These are phyloP conservation scores for Ogataea ramenticola DNA, from an alignment of 805 yeast species.

Conservation along the genomic window DNA sequence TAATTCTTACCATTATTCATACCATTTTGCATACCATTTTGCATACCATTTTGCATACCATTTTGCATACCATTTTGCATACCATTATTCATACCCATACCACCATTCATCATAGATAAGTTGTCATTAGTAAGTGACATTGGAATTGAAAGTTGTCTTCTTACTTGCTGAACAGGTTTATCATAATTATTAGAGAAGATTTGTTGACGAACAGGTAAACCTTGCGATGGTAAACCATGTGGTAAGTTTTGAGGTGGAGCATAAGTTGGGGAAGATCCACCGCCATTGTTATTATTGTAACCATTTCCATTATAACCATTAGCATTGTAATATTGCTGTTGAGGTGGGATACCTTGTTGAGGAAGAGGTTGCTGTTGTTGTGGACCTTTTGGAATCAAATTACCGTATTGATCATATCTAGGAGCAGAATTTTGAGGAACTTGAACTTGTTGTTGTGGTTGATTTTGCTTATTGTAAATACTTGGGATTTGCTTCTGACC, in stretches of 20 bases:
- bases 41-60: too few species aligned
- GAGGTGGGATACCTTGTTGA: slow-evolving; percentile 13
- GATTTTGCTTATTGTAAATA: slow-evolving; percentile 12
- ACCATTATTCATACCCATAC: too few species aligned
- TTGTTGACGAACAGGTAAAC: slow-evolving; percentile 23
- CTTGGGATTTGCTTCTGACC: slow-evolving; percentile 12
- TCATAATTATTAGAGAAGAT: slow-evolving; percentile 12
- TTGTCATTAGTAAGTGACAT: slow-evolving; percentile 16
- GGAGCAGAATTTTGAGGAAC: slow-evolving; percentile 1
- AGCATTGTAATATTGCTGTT: neutral
- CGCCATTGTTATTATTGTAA: slow-evolving; percentile 9
- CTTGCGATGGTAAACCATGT: slow-evolving; percentile 28
- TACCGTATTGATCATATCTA: slow-evolving; percentile 12
- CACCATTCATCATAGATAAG: slow-evolving; percentile 14
- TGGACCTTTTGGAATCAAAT: slow-evolving; percentile 5
- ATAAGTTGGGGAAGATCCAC: slow-evolving; percentile 21
- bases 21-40: too few species aligned
- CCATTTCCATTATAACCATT: neutral
- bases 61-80: too few species aligned
- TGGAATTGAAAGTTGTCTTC: slow-evolving; percentile 23
- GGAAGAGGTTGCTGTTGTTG: slow-evolving; percentile 9
- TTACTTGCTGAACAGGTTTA: slow-evolving; percentile 9
- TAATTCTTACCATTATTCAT: slow-evolving; percentile 8
- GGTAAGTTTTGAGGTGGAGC: slow-evolving; percentile 23
- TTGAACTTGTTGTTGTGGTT: slow-evolving; percentile 9